Conservation (phyloP, 163 green algal genomes). For the Trebouxia gelatinosa region DNA sequence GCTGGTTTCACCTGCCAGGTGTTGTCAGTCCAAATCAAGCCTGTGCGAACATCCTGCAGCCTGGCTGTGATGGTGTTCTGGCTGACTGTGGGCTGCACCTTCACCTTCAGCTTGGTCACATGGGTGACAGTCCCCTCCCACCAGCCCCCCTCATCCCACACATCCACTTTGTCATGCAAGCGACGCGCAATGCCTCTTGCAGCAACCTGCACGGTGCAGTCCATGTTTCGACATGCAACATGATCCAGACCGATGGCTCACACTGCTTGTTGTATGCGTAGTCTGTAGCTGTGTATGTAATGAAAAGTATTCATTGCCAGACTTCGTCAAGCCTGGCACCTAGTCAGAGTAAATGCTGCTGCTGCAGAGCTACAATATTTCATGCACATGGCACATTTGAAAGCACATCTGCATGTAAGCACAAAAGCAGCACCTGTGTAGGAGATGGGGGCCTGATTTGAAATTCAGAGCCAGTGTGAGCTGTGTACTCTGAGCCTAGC, state of each 20-base stretch:
- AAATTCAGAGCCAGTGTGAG: constrained; percentile 10
- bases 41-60: background rate
- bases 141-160: constrained; percentile 32
- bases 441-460: constrained; percentile 32
- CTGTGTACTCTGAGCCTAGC: background rate
- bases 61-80: background rate
- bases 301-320: background rate
- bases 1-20: background rate
- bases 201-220: constrained; percentile 13
- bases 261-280: background rate
- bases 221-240: background rate
- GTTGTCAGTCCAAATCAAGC: background rate
- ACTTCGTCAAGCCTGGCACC: background rate
- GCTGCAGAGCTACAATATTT: background rate
- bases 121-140: constrained; percentile 36
- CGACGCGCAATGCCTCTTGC: background rate
- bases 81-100: background rate
- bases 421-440: background rate
- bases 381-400: background rate
- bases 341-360: too few relatives aligned
- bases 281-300: background rate
- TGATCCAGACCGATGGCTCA: background rate
- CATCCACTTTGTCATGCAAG: constrained; percentile 35
- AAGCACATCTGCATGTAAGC: background rate
- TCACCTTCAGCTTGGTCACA: background rate